Evolutionary conservation across 805 yeast species (phyloP).

Genomic region (Jamesozyma hellenica): DNA sequence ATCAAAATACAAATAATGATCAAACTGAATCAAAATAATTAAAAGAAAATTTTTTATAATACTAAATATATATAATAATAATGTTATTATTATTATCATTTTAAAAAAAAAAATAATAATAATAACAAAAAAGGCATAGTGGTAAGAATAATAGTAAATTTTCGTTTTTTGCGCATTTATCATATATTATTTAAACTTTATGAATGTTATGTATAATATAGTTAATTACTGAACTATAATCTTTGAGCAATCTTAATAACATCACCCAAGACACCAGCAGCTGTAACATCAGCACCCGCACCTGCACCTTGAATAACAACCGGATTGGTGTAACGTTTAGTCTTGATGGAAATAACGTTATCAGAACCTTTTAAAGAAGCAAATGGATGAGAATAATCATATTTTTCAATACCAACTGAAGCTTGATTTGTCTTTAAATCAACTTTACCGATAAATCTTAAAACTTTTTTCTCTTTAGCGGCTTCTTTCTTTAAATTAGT

Average conservation of each 20-base stretch:
- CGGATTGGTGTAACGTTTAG: slow-evolving; percentile 88
- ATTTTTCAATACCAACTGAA: slow-evolving; percentile 81
- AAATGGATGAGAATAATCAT: slow-evolving; percentile 84
- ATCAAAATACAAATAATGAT: slow-evolving; percentile 1
- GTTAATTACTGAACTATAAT: slow-evolving; percentile 27
- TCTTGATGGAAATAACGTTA: slow-evolving; percentile 84
- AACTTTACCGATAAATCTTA: slow-evolving; percentile 87
- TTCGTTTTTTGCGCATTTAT: too few relatives aligned
- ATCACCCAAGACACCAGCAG: slow-evolving; percentile 91
- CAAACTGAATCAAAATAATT: slow-evolving; percentile 3
- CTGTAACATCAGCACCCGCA: slow-evolving; percentile 69
- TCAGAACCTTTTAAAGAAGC: slow-evolving; percentile 94
- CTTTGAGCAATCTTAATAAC: slow-evolving; percentile 86
- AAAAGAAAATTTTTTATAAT: background rate
- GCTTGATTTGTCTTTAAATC: slow-evolving; percentile 62
- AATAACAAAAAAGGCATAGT: background rate
- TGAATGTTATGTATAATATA: too few relatives aligned
- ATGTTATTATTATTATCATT: background rate
- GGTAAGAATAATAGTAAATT: too few relatives aligned
- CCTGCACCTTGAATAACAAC: slow-evolving; percentile 97
- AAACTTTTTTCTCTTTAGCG: slow-evolving; percentile 70
- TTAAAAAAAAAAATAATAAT: background rate
- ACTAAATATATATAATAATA: background rate
- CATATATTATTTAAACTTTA: too few relatives aligned
- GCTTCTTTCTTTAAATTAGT: slow-evolving; percentile 74